Evolutionary conservation across 306 rosid genomes (phyloP), one percentile per base, ranked within the genome.

Genomic region (Trifolium repens): DNA sequence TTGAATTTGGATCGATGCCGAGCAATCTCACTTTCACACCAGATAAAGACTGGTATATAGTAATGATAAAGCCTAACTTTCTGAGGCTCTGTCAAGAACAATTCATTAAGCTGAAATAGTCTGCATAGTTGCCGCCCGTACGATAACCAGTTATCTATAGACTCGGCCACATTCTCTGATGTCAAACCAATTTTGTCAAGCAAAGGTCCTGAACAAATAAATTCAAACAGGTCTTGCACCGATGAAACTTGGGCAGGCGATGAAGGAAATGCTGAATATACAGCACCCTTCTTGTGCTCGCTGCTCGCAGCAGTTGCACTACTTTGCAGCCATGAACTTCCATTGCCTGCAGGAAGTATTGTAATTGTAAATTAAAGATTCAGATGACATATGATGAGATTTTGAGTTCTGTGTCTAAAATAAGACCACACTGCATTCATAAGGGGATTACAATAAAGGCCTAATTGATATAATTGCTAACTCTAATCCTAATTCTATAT

Each of bases 61-160:
- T 94, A 94, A 78, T 92, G 99, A 81, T 90, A 94, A 12, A 94
- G 26, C 89, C 99, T 86, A 71, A 92, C 97, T 83, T 92, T 92
- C 71, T 94, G 96, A 59, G 93, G 88, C 40, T 64, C 81, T 1
- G 88, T 82, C 40, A 94, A 89, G 77, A 60, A 78, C 86, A 94
- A 54, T 52, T 92, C 96, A n/a, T 86, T 89, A 68, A 92, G 91
- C 82, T 87, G 86, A 82, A 94, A 94, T 70, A 92, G 75, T 58
- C 77, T 84, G 76, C 96, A 87, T 30, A 94, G 79, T 37, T 80
- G 54, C 65, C 67, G 74, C 42, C 99, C 97, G 79, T 89, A 86
- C 4, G 76, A 39, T 26, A 92, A 43, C 98, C 98, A 92, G 66
- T 89, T 90, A 80, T 94, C 97, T 9, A 94, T 81, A 68, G 93